Percentiles rank a stretch among this genome's conserved stretches.
phyloP scores from a whole-genome alignment of 2,329 filamentous ascomycete species.

The Alternaria sp. region DNA sequence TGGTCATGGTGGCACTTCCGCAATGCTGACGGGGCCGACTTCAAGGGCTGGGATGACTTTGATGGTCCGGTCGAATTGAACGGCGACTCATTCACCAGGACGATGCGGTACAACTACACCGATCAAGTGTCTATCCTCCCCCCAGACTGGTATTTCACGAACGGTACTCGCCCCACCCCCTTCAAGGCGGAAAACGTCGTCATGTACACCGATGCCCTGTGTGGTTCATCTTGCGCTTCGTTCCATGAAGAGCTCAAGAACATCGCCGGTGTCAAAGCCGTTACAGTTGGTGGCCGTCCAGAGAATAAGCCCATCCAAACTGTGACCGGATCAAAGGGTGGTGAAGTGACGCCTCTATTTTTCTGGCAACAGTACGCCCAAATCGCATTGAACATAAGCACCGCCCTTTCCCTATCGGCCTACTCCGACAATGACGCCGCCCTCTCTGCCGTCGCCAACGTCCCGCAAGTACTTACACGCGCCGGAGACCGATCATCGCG shows the following conservation, averaged over 20 bases:
- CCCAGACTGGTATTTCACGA: constrained; percentile 24
- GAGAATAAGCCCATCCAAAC: constrained; percentile 62
- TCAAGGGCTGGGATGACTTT: constrained; percentile 53
- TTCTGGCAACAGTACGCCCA: constrained; percentile 24
- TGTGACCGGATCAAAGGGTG: constrained; percentile 66
- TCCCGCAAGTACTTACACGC: constrained; percentile 21
- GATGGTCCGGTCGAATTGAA: constrained; percentile 49
- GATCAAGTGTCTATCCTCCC: constrained; percentile 23
- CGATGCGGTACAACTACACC: constrained; percentile 38
- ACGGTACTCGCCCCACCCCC: constrained; percentile 27
- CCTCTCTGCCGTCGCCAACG: constrained; percentile 19
- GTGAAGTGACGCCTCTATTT: constrained; percentile 36
- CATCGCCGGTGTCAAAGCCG: constrained; percentile 59
- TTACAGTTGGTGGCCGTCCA: constrained; percentile 66
- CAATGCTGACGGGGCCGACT: constrained; percentile 41
- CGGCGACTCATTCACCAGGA: constrained; percentile 48
- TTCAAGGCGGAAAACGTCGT: constrained; percentile 50
- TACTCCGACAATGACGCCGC: constrained; percentile 12
- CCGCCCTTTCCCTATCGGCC: constrained; percentile 5
- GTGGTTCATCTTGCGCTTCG: constrained; percentile 64
- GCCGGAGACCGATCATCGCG: constrained; percentile 23
- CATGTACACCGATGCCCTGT: constrained; percentile 62
- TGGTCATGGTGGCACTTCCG: constrained; percentile 34
- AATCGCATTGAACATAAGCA: constrained; percentile 22
- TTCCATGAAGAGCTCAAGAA: constrained; percentile 61